A percentile compares a stretch with the other conserved stretches of the same genome.
Evolutionary conservation across 441 rosid species (phyloP).

Genomic region (Adansonia madagascariensis): DNA sequence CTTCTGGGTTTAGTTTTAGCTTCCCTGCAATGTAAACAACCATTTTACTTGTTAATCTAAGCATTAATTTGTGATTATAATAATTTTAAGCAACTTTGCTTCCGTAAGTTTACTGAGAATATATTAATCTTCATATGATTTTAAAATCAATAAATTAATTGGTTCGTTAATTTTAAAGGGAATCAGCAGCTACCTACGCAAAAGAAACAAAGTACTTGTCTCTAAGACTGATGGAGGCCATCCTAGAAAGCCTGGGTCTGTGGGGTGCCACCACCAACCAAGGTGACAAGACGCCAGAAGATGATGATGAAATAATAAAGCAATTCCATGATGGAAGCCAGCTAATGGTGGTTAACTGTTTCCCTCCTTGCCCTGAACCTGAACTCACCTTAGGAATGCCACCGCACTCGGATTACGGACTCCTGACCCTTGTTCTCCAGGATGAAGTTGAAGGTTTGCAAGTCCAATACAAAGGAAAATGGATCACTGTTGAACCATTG

Average conservation of each 20-base stretch:
- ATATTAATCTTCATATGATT: not conserved
- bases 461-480: slow-evolving; percentile 50
- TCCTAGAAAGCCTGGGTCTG: slow-evolving; percentile 60
- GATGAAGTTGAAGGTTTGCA: slow-evolving; percentile 80
- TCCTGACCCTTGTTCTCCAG: slow-evolving; percentile 85
- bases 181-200: slow-evolving; percentile 63
- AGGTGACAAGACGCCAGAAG: slow-evolving; percentile 14
- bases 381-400: slow-evolving; percentile 86
- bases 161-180: slow-evolving; percentile 43
- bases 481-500: slow-evolving; percentile 80
- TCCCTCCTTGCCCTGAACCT: slow-evolving; percentile 88
- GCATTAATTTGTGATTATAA: not conserved
- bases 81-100: not conserved
- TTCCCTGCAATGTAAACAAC: not conserved
- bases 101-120: not conserved
- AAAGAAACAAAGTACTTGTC: slow-evolving; percentile 60
- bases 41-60: not conserved
- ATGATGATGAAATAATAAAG: slow-evolving; percentile 41
- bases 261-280: slow-evolving; percentile 7
- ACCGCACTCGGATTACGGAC: slow-evolving; percentile 89
- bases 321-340: slow-evolving; percentile 73
- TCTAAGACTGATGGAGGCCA: slow-evolving; percentile 58
- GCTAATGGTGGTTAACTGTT: slow-evolving; percentile 68
- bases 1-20: not conserved
- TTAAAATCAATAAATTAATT: not conserved